A percentile compares a stretch with the other conserved stretches of the same genome.
phyloP scores from a whole-genome alignment of 257 asterid species.

The Echium plantagineum region DNA sequence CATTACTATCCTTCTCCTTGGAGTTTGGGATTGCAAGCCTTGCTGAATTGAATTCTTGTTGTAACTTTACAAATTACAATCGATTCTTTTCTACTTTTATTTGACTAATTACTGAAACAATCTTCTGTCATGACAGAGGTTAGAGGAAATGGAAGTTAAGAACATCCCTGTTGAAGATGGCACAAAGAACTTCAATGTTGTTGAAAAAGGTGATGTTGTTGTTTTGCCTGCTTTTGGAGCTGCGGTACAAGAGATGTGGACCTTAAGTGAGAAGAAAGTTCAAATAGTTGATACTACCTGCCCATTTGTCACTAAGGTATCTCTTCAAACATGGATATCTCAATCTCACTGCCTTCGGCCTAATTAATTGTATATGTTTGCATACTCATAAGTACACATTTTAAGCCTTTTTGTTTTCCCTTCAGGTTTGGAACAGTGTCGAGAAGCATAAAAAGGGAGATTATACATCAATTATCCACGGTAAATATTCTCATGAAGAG shows the following conservation, averaged over 20 bases:
- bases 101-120: background rate
- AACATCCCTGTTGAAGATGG: slow-evolving; percentile 55
- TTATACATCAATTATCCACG: slow-evolving; percentile 86
- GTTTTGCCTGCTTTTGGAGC: slow-evolving; percentile 98
- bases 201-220: slow-evolving; percentile 77
- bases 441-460: slow-evolving; percentile 98
- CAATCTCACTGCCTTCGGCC: background rate
- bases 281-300: slow-evolving; percentile 98
- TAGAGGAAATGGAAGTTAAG: slow-evolving; percentile 67
- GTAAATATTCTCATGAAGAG: slow-evolving; percentile 89
- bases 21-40: too few species aligned
- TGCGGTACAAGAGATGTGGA: slow-evolving; percentile 79
- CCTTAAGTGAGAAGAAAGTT: slow-evolving; percentile 70
- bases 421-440: slow-evolving; percentile 84
- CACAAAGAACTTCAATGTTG: slow-evolving; percentile 55
- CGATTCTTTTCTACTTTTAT: too few species aligned
- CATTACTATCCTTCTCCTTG: too few species aligned
- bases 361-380: too few species aligned
- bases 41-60: too few species aligned
- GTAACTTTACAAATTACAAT: too few species aligned
- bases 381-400: background rate
- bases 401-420: background rate
- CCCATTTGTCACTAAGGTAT: slow-evolving; percentile 98
- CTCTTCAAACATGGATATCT: background rate
- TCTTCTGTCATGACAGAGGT: slow-evolving; percentile 34